These are phyloP conservation scores for Aspergillus eucalypticola DNA, from an alignment of 2,329 filamentous ascomycete species.

Conservation along the genomic window DNA sequence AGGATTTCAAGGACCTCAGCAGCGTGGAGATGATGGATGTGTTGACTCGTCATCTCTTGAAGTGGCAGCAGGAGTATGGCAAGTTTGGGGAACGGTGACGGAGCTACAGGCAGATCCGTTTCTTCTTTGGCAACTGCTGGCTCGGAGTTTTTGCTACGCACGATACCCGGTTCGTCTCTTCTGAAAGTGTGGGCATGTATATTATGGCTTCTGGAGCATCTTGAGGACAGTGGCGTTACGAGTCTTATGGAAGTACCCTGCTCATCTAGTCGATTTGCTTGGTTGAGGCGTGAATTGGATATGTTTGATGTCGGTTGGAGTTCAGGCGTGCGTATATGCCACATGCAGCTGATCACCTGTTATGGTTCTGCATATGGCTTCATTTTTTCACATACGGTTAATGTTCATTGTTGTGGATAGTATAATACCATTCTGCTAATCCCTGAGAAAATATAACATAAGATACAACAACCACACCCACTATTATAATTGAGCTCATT, in stretches of 20 bases:
- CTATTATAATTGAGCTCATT: too few relatives aligned
- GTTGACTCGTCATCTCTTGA: conserved; percentile 74
- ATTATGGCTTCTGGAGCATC: conserved; percentile 27
- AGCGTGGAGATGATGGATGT: conserved; percentile 91
- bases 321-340: background rate
- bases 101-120: background rate
- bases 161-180: conserved; percentile 27
- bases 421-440: background rate
- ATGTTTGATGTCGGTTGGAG: conserved; percentile 1
- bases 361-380: background rate
- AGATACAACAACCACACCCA: too few relatives aligned
- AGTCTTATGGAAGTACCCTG: conserved; percentile 12
- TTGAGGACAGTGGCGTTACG: conserved; percentile 27
- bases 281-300: conserved; percentile 1
- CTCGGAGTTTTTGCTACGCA: conserved; percentile 16
- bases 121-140: conserved; percentile 9
- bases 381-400: background rate
- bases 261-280: conserved; percentile 7
- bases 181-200: conserved; percentile 27
- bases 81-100: conserved; percentile 52
- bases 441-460: too few relatives aligned
- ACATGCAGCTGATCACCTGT: background rate
- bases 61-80: conserved; percentile 77
- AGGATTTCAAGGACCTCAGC: conserved; percentile 71
- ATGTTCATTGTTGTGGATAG: background rate